Evolutionary conservation across 169 alveolate species (phyloP).

Genomic region (Plasmodium inui): DNA sequence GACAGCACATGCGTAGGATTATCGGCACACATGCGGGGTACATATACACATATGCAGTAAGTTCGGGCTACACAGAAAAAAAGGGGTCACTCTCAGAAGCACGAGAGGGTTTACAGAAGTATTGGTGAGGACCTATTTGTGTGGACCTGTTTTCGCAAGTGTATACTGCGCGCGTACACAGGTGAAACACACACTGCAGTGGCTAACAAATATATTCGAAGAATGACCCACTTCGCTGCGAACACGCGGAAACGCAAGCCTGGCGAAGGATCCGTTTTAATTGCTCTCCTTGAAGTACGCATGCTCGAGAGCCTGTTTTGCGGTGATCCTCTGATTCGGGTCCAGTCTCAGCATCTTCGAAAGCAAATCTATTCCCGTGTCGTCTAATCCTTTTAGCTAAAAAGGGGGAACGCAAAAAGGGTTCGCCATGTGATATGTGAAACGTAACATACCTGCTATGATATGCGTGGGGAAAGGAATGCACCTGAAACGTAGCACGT

Average conservation of each 20-base stretch:
- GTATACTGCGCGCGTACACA: neutral
- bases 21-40: neutral
- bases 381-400: slow-evolving; percentile 82
- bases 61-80: neutral
- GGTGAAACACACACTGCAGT: neutral
- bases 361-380: slow-evolving; percentile 92
- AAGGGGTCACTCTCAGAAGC: neutral
- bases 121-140: too few relatives aligned
- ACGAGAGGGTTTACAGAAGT: neutral
- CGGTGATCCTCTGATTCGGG: slow-evolving; percentile 96
- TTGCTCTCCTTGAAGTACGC: slow-evolving; percentile 92
- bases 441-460: neutral
- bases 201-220: neutral
- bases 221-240: neutral
- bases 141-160: neutral
- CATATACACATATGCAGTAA: neutral
- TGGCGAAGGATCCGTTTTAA: neutral
- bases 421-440: neutral
- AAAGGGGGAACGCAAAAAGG: slow-evolving; percentile 78
- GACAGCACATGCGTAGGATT: neutral
- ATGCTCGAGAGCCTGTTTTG: slow-evolving; percentile 95
- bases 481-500: neutral
- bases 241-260: neutral
- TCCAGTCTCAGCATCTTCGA: slow-evolving; percentile 93
- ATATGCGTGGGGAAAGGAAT: neutral